Evolutionary conservation across 768 basidiomycete genomes (phyloP).

Genomic region (Leucosporidium scottii): DNA sequence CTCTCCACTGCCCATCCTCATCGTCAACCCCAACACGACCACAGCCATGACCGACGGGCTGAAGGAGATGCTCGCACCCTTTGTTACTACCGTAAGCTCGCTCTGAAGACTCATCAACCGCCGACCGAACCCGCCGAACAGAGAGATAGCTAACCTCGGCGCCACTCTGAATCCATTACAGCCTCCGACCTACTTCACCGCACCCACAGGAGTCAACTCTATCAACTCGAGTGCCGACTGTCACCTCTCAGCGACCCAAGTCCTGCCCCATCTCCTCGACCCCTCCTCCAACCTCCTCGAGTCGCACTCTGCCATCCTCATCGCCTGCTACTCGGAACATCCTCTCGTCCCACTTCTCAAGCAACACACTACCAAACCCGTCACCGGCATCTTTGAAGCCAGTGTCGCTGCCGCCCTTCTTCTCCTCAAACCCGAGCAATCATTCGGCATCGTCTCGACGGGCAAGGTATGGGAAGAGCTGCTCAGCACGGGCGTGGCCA

Average conservation of each 20-base stretch:
- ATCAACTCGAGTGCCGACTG: constrained; percentile 37
- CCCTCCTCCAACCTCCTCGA: constrained; percentile 25
- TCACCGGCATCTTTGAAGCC: constrained; percentile 45
- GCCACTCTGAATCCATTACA: neutral
- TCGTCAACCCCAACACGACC: constrained; percentile 45
- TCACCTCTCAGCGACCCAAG: constrained; percentile 25
- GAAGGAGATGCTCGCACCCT: constrained; percentile 10
- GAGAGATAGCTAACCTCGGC: neutral
- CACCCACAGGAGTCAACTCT: constrained; percentile 31
- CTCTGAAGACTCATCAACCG: neutral
- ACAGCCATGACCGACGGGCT: constrained; percentile 40
- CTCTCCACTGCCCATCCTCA: constrained; percentile 32
- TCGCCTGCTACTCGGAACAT: constrained; percentile 44
- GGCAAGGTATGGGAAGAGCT: constrained; percentile 43
- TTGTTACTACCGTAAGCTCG: neutral
- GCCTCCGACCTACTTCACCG: constrained; percentile 28
- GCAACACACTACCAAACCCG: constrained; percentile 13
- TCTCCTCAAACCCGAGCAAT: constrained; percentile 33
- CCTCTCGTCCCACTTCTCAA: constrained; percentile 40
- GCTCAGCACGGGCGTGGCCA: constrained; percentile 35
- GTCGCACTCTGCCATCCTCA: constrained; percentile 22
- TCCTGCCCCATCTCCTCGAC: constrained; percentile 18
- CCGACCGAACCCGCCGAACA: neutral
- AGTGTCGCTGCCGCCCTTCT: constrained; percentile 37
- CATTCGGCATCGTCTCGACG: constrained; percentile 45